Evolutionary conservation across 2,329 filamentous ascomycete species (phyloP).

Genomic region (Alternaria tenuissima): DNA sequence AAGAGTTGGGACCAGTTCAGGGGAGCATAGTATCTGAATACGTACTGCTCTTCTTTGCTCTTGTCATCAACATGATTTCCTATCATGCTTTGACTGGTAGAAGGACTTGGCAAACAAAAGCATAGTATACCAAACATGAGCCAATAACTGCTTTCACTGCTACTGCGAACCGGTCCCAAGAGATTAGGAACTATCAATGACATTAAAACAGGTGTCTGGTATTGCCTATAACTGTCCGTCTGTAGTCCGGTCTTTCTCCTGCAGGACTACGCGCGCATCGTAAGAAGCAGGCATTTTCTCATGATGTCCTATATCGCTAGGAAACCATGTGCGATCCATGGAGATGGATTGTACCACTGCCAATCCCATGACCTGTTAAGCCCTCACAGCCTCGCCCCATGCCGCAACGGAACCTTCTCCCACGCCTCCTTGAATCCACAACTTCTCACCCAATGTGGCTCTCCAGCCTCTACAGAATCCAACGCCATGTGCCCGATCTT

Average conservation of each 20-base stretch:
- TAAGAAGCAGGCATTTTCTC: not conserved
- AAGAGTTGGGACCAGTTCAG: not conserved
- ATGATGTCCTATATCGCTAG: not conserved
- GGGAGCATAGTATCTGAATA: too few relatives aligned
- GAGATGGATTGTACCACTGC: not conserved
- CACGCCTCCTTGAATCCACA: constrained; percentile 73
- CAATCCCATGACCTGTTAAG: not conserved
- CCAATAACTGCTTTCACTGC: not conserved
- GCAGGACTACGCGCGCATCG: not conserved
- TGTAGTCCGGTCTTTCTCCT: not conserved
- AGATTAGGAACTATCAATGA: not conserved
- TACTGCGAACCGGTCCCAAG: not conserved
- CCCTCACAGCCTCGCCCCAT: constrained; percentile 33
- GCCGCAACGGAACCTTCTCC: constrained; percentile 54
- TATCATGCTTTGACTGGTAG: not conserved
- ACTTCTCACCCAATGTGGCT: constrained; percentile 66
- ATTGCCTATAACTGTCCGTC: not conserved
- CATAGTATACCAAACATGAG: not conserved
- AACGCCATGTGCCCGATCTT: constrained; percentile 68
- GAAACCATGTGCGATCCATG: not conserved
- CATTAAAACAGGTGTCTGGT: not conserved
- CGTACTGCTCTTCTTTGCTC: not conserved
- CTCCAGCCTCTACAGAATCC: constrained; percentile 66
- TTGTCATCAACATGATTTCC: not conserved
- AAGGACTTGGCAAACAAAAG: not conserved